Conservation (phyloP, 148 eudicot species). For the Polygonum maritimum region DNA sequence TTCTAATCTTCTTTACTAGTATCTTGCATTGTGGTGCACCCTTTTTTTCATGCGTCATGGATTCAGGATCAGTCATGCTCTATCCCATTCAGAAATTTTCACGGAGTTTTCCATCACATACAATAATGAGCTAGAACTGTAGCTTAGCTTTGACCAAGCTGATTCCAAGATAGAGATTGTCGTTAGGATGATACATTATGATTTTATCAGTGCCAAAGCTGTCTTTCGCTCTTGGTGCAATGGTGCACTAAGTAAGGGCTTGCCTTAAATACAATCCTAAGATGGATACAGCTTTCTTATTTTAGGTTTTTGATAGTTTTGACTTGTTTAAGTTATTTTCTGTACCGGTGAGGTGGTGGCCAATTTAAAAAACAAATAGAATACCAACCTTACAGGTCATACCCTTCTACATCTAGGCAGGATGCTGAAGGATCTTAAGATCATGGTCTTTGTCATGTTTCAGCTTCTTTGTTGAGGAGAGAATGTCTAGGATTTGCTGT, state of each 20-base stretch:
- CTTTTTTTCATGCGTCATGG: background rate
- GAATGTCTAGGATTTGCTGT: background rate
- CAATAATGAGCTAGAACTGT: background rate
- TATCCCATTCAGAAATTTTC: background rate
- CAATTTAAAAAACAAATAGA: background rate
- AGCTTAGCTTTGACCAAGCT: background rate
- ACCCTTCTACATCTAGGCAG: background rate
- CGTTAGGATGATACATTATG: background rate
- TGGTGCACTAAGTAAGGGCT: background rate
- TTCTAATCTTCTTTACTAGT: background rate
- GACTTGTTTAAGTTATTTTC: background rate
- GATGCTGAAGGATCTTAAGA: constrained; percentile 5
- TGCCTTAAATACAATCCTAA: background rate
- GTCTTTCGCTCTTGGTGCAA: background rate
- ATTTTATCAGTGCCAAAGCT: background rate
- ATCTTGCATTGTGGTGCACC: background rate
- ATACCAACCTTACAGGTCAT: background rate
- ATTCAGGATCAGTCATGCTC: background rate
- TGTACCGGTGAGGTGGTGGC: background rate
- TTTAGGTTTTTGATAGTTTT: background rate
- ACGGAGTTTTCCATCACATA: background rate
- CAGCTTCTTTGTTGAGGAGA: background rate
- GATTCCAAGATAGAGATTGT: background rate
- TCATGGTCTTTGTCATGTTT: background rate
- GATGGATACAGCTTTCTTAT: background rate